phyloP scores from a whole-genome alignment of 768 basidiomycete species.

The Leccinum variicolor region DNA sequence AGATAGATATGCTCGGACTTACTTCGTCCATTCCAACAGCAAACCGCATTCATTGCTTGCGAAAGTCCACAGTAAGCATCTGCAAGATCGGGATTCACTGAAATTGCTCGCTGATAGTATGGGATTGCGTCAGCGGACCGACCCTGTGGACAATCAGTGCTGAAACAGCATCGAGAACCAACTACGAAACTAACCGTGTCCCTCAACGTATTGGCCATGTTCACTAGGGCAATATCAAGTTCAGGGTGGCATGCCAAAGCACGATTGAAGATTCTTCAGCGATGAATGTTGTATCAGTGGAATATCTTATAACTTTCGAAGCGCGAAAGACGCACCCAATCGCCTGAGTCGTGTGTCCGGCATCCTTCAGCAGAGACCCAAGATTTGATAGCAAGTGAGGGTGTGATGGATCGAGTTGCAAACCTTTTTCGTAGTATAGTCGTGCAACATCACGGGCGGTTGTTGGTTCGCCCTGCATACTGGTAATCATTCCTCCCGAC shows the following conservation, averaged over 20 bases:
- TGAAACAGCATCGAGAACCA: neutral
- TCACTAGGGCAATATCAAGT: conserved; percentile 50
- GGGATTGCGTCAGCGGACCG: conserved; percentile 41
- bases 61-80: conserved; percentile 49
- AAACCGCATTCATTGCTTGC: conserved; percentile 43
- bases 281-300: neutral
- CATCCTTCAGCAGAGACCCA: conserved; percentile 49
- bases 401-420: conserved; percentile 42
- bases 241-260: conserved; percentile 41
- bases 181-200: conserved; percentile 35
- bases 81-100: conserved; percentile 40
- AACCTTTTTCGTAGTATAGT: conserved; percentile 43
- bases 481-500: conserved; percentile 18
- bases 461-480: conserved; percentile 17
- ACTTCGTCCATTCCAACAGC: conserved; percentile 43
- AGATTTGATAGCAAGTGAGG: conserved; percentile 50
- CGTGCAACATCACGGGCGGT: conserved; percentile 38
- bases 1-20: conserved; percentile 7
- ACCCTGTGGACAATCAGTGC: conserved; percentile 26
- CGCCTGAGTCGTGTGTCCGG: conserved; percentile 40
- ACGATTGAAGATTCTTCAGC: conserved; percentile 36
- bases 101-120: conserved; percentile 44
- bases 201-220: conserved; percentile 50
- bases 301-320: neutral
- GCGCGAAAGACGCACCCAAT: conserved; percentile 33